These are phyloP conservation scores for Haberlea rhodopensis DNA, from an alignment of 257 asterid species.

Conservation along the genomic window DNA sequence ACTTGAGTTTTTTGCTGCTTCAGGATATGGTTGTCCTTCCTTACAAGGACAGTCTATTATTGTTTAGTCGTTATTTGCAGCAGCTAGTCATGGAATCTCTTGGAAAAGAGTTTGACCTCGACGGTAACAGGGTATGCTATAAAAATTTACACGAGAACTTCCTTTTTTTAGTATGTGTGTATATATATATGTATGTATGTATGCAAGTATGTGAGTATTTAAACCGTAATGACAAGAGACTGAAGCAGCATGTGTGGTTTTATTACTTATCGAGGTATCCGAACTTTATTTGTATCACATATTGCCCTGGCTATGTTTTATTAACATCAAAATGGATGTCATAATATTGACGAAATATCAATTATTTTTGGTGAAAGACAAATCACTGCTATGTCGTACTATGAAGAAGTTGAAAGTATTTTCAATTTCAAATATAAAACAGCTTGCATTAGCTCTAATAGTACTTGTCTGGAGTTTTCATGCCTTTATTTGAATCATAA, in stretches of 20 bases:
- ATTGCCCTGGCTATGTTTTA: background rate
- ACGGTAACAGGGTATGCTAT: conserved; percentile 84
- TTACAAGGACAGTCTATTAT: conserved; percentile 89
- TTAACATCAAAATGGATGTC: no score
- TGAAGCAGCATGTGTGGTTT: conserved; percentile 18
- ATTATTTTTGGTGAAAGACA: background rate
- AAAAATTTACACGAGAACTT: conserved; percentile 15
- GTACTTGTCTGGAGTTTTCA: background rate
- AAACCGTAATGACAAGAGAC: background rate
- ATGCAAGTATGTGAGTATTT: conserved; percentile 8
- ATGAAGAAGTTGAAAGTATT: background rate
- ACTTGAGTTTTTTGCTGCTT: conserved; percentile 28
- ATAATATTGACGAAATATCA: background rate
- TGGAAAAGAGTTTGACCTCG: conserved; percentile 96
- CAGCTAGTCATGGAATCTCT: conserved; percentile 99
- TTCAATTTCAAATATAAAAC: background rate
- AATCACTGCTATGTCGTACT: background rate
- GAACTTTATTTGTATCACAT: background rate
- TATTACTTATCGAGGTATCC: background rate
- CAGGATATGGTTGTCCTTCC: conserved; percentile 99
- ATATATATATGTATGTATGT: no score
- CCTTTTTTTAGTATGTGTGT: background rate
- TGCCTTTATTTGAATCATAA: conserved; percentile 4
- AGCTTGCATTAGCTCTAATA: background rate
- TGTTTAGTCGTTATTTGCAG: conserved; percentile 94